Base-by-base conservation (phyloP, 306 rosid genomes). In the Castanea sativa region DNA sequence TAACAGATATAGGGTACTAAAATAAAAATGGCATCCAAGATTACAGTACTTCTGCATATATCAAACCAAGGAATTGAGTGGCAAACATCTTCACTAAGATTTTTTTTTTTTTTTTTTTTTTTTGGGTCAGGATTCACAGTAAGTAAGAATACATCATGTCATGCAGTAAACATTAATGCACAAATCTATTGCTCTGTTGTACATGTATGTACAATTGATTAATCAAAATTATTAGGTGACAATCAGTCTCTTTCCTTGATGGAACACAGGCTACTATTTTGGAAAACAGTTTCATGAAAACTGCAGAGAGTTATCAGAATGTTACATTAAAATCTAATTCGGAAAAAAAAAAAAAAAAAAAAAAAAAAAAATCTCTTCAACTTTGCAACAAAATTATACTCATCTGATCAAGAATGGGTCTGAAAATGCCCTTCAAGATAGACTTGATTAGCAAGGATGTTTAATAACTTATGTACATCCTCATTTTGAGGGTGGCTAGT, bases 401-500 rank as follows among this genome's bases (percentile, higher is more conserved):
- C 59, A 57, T 41, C 72, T 73, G 74, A 71, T 89, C 78, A 83
- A 71, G 76, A 83, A 71, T 75, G 78, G 60, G 69, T 72, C 74
- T 60, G 41, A 53, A 52, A 76, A 53, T 69, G 74, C 79, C 87
- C 87, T 71, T 89, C 91, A 67, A 82, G 83, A 58, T 77, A 51
- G 68, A 78, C 82, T 85, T 84, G 86, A 79, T 82, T 83, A 82
- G 89, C 75, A 68, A 88, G 89, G 79, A 72, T 78, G 82, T 80
- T 85, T 57, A 91, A 74, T 71, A 91, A 70, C 55, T 52, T 11
- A 23, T 78, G 81, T 69, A 90, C 87, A 78, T 89, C 89, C 75
- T 89, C 91, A 73, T 71, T 84, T 56, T 74, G 89, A 79, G 87
- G 90, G 88, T 88, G 92, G 74, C 76, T 85, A 45, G 83, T 69